These are phyloP conservation scores for Candida pseudoviswanathii DNA, from an alignment of 1,139 yeast species.

Conservation along the genomic window DNA sequence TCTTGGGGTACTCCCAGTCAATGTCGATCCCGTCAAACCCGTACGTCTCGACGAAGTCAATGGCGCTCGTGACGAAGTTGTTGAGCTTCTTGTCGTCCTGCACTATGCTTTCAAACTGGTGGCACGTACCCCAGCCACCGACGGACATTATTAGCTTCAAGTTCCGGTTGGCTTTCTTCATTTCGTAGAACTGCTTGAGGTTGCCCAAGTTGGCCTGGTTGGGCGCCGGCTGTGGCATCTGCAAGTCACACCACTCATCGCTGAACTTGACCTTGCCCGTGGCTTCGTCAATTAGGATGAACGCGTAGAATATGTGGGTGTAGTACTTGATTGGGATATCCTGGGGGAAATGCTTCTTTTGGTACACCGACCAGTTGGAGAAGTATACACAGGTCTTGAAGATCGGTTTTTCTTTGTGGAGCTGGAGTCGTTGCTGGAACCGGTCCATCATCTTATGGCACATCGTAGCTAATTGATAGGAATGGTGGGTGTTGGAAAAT, in stretches of 20 bases:
- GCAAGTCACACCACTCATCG: slow-evolving; percentile 72
- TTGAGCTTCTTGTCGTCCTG: slow-evolving; percentile 35
- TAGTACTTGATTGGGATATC: slow-evolving; percentile 60
- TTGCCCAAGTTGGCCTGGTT: slow-evolving; percentile 43
- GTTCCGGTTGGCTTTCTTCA: slow-evolving; percentile 51
- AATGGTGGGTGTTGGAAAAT: not conserved
- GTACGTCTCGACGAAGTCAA: slow-evolving; percentile 48
- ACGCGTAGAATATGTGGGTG: slow-evolving; percentile 79
- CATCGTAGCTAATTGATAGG: slow-evolving; percentile 6
- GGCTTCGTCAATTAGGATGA: slow-evolving; percentile 56
- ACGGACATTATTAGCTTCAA: slow-evolving; percentile 70
- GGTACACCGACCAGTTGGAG: slow-evolving; percentile 75
- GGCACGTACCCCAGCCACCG: slow-evolving; percentile 85
- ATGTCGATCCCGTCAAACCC: slow-evolving; percentile 90
- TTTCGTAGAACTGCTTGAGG: slow-evolving; percentile 54
- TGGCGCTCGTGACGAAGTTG: slow-evolving; percentile 54
- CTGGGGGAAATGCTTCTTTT: slow-evolving; percentile 60
- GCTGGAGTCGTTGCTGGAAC: slow-evolving; percentile 11
- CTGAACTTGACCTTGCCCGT: slow-evolving; percentile 57
- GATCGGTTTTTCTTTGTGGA: slow-evolving; percentile 1
- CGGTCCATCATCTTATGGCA: slow-evolving; percentile 14
- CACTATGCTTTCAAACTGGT: slow-evolving; percentile 51
- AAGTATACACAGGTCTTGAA: slow-evolving; percentile 37
- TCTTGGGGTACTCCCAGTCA: slow-evolving; percentile 90
- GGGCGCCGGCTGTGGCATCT: slow-evolving; percentile 38